Evolutionary conservation across 495 filamentous ascomycete genomes (phyloP), one percentile per base, ranked within the genome.

Genomic region (Aspergillus conjunctus): DNA sequence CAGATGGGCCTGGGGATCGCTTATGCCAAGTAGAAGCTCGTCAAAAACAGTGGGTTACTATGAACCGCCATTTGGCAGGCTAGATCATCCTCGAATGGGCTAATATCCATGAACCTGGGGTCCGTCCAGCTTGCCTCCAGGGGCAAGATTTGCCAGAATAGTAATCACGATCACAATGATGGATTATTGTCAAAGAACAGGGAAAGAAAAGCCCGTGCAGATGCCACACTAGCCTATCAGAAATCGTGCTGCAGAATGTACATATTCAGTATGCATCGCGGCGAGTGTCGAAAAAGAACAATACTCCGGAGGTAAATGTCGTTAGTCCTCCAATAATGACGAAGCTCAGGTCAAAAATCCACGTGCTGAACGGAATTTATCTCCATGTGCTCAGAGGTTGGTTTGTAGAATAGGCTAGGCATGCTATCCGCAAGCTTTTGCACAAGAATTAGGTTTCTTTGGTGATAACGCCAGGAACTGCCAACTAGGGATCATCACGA

Each of bases 401-500:
- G 21, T 32, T 32, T 14, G 21, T 17, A 4, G 21, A 51, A 51
- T 32, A 1, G 15, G 18, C 44, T 51, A 51, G 49, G 32, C 7
- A 7, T 51, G 22, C 22, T 48, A 32, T 21, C 22, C 30, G 5
- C 20, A 49, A 22, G 45, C n/a, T 49, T 49, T 21, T 0, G 45
- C 45, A 49, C 45, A 12, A 31, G 49, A 14, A 9, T 51, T 31
- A 41, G 37, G 49, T 21, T 15, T 17, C 7, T 32, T 17, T 32
- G 11, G 12, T 51, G 26, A 32, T 51, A 51, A 51, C 26, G 49
- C 49, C 49, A 51, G 49, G 49, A 51, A 51, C 49, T 21, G 49
- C 5, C 26, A 4, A 51, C 22, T 11, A n/a, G 21, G 14, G 21
- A 51, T 51, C n/a, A n/a, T n/a, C n/a, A n/a, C n/a, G 20, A 20